Evolutionary conservation across 257 asterid species (phyloP), one percentile per base, ranked within the genome.

Genomic region (Hygrophila difformis): DNA sequence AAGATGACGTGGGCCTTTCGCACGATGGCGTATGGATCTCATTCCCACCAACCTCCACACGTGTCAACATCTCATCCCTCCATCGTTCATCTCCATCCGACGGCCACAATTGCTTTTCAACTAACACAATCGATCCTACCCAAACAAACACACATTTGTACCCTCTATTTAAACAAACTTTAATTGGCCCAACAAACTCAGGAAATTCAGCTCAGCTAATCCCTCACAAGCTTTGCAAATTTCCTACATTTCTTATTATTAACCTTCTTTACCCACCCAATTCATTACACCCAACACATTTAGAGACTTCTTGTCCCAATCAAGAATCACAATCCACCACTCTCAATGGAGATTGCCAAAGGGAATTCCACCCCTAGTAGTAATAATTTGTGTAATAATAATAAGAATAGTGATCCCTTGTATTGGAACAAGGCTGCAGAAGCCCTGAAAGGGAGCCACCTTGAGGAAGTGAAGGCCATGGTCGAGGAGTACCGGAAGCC

Each of bases 381-480:
- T 5, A 45, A 22, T n/a, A n/a, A n/a, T n/a, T n/a, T n/a, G n/a
- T n/a, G n/a, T n/a, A n/a, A n/a, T n/a, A n/a, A n/a, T n/a, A n/a
- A n/a, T n/a, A n/a, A n/a, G n/a, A n/a, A n/a, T n/a, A n/a, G n/a
- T 5, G 73, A 66, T 61, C 73, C 68, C 7, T 19, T 66, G 61
- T 55, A 56, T 11, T 66, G 73, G 73, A 42, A 24, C 11, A 15
- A 16, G 45, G 73, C 65, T 48, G 73, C 73, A 18, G 68, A 23
- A 54, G 13, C 61, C 1, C 48, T 60, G 0, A 8, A 6, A 23
- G 64, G 73, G 18, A 66, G 65, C 65, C 73, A 66, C 68, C 68
- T 61, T 1, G 73, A 66, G 0, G 73, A 66, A 33, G 68, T 66
- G 54, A 66, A 61, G 64, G 56, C 60, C 44, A 66, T 66, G 72